These are phyloP conservation scores for Quercus parvula DNA, from an alignment of 306 rosid species.

Conservation along the genomic window DNA sequence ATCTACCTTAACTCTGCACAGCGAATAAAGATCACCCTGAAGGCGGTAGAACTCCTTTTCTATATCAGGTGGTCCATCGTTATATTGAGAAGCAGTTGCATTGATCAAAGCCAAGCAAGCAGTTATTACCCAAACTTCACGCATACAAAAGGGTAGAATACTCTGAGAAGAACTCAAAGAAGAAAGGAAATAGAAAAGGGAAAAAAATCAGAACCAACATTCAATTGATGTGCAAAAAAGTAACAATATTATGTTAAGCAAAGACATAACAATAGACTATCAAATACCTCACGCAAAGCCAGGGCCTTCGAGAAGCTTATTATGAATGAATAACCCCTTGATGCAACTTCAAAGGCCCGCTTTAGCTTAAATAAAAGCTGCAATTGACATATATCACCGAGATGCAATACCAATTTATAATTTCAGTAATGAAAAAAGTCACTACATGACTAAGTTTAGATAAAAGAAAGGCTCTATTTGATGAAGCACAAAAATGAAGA, in stretches of 20 bases:
- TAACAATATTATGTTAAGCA: constrained; percentile 14
- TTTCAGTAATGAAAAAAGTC: background rate
- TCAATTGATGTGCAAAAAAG: constrained; percentile 17
- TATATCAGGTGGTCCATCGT: constrained; percentile 63
- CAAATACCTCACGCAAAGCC: constrained; percentile 75
- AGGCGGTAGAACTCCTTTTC: constrained; percentile 92
- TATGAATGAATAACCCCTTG: constrained; percentile 90
- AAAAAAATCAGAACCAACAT: constrained; percentile 11
- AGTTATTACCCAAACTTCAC: constrained; percentile 93
- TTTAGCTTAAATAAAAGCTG: constrained; percentile 92
- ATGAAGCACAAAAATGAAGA: background rate
- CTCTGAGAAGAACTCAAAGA: constrained; percentile 54
- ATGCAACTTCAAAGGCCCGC: constrained; percentile 86
- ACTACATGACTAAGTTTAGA: background rate
- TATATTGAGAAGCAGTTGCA: constrained; percentile 69
- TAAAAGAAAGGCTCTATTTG: background rate
- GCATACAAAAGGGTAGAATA: constrained; percentile 87
- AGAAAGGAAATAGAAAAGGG: constrained; percentile 6
- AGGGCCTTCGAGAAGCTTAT: constrained; percentile 88
- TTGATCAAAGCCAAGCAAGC: constrained; percentile 78
- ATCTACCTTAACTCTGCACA: constrained; percentile 86
- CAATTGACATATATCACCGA: constrained; percentile 28
- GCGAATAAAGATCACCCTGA: constrained; percentile 88
- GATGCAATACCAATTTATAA: constrained; percentile 2
- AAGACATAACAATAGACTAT: constrained; percentile 14